phyloP scores from a whole-genome alignment of 192 early-diverging fungal species.

The Phlyctochytrium planicorne region DNA sequence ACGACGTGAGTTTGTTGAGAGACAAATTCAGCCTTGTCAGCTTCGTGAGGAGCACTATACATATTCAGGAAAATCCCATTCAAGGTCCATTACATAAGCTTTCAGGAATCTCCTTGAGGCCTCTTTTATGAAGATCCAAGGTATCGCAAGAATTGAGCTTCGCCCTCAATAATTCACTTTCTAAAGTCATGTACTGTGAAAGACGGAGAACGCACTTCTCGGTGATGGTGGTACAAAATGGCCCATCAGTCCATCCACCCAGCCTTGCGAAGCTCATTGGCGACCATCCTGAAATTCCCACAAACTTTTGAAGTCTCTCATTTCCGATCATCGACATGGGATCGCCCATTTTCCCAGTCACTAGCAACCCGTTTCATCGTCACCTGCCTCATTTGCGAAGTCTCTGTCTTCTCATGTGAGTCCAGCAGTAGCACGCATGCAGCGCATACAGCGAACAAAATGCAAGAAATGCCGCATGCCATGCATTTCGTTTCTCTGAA shows the following conservation, averaged over 20 bases:
- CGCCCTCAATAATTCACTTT: background rate
- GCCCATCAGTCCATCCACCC: no score
- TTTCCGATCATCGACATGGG: no score
- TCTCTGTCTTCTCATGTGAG: background rate
- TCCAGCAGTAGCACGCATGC: no score
- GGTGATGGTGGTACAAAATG: background rate
- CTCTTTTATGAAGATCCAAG: background rate
- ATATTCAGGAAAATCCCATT: no score
- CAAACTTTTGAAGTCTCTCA: no score
- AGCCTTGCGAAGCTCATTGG: no score
- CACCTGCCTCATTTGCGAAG: background rate
- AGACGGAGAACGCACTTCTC: background rate
- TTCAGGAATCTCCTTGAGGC: no score
- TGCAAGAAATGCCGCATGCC: background rate
- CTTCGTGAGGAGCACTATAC: background rate
- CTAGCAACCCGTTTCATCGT: background rate
- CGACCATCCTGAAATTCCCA: no score
- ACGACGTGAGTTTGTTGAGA: slow-evolving; percentile 16
- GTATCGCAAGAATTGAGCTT: background rate
- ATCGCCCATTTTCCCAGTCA: background rate
- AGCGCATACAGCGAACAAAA: no score
- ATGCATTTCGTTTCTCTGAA: background rate
- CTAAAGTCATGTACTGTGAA: background rate
- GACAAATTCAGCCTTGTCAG: slow-evolving; percentile 24
- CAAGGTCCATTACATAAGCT: no score